Evolutionary conservation across 345 rosid genomes (phyloP).

Genomic region (Salix exigua): DNA sequence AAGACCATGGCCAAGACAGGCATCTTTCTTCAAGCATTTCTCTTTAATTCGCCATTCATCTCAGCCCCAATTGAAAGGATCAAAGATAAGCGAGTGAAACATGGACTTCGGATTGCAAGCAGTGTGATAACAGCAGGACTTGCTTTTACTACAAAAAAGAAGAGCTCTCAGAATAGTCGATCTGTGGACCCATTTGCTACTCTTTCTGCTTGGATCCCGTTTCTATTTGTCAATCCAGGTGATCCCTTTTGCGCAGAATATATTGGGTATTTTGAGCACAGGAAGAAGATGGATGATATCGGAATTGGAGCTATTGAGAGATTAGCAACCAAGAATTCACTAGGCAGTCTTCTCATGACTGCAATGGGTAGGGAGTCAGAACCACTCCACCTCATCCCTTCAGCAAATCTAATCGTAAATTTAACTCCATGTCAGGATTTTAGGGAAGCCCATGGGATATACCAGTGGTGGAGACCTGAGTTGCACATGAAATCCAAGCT

Average conservation of each 20-base stretch:
- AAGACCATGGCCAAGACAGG: constrained; percentile 69
- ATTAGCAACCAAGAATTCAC: constrained; percentile 64
- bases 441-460: constrained; percentile 84
- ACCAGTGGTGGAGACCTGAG: constrained; percentile 88
- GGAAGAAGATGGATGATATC: constrained; percentile 78
- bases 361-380: constrained; percentile 58
- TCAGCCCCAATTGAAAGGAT: constrained; percentile 75
- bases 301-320: constrained; percentile 69
- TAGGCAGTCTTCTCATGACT: constrained; percentile 58
- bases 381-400: constrained; percentile 73
- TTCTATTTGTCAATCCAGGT: constrained; percentile 49
- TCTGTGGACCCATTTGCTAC: constrained; percentile 46
- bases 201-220: constrained; percentile 64
- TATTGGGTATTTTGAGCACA: constrained; percentile 78
- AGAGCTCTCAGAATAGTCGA: constrained; percentile 24
- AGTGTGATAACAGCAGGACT: constrained; percentile 85
- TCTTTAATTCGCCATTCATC: constrained; percentile 80
- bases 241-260: constrained; percentile 86
- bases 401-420: constrained; percentile 57
- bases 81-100: constrained; percentile 56
- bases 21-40: constrained; percentile 49
- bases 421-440: constrained; percentile 24
- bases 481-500: constrained; percentile 44
- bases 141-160: constrained; percentile 52
- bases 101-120: constrained; percentile 57